Base-by-base conservation (phyloP, 2,329 filamentous ascomycete species). In the Exutisphaerella laricina region DNA sequence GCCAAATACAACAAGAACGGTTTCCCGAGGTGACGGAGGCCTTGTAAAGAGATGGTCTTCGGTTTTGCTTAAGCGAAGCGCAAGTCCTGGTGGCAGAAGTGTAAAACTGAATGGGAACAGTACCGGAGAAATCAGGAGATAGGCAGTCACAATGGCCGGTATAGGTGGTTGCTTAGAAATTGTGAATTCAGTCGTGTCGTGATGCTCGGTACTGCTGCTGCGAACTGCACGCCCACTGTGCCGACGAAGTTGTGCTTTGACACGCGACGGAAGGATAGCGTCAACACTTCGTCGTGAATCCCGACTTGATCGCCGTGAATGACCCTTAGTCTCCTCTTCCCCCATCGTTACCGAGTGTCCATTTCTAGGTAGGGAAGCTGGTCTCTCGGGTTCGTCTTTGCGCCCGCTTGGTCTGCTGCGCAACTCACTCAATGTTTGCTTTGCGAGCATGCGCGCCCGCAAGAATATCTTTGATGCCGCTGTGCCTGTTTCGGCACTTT, bases 1-100 rank as follows among this genome's bases (percentile, higher is more conserved):
- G 1, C 89, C 90, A 58, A 82, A 94, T 0, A 94, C 64, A 0
- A 79, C 80, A 23, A 95, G 62, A 0, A 83, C 83, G 1, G 73
- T 71, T 55, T 81, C 73, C 2, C 51, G 49, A 25, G 66, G 61
- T 1, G 77, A 65, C 36, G 85, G 67, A 56, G 84, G 80, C 1
- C 54, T 50, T 14, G 43, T 33, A 5, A n/a, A 13, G 7, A 29
- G 23, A 7, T 43, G 12, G n/a, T 34, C 40, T 34, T 54, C 28
- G 51, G 47, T 47, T 57, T 34, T 33, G 38, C 28, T 16, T 10
- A n/a, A 12, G 36, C 18, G 56, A 39, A 58, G 53, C 7, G 57
- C 59, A 1, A 57, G 39, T 4, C 58, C 57, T 4, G 56, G 58
- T 13, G 57, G 56, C 3, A 46, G 37, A 2, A 65, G 45, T 2